Base-by-base conservation (phyloP, 2,329 filamentous ascomycete genomes). In the Sporothrix dimorphospora region DNA sequence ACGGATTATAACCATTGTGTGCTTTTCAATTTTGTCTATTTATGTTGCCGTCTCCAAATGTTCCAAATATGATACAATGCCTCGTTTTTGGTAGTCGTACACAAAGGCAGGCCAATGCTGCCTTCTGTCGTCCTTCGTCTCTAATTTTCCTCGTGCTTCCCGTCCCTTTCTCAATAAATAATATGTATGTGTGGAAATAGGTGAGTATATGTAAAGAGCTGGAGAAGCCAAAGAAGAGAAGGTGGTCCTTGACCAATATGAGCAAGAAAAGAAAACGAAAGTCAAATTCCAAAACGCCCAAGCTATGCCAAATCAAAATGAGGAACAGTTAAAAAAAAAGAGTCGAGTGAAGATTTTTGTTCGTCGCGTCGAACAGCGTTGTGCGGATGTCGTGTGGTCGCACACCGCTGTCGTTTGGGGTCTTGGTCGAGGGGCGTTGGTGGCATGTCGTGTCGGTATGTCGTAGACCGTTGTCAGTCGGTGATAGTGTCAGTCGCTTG, bases 281-380 rank as follows among this genome's bases (percentile, higher is more conserved):
- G 34, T 34, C 57, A 71, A 69, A 65, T 51, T 21, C 27, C 47
- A 65, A 79, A 85, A 86, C 84, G 84, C 84, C 84, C 77, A 49
- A 83, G 83, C 84, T 82, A 86, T 86, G 84, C 84, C 80, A 79
- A 69, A 70, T 51, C n/a, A 34, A 45, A 51, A 34, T 5, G 4
- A 8, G 3, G 40, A 57, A 66, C 16, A n/a, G 27, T 5, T 34
- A 59, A 21, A 67, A 55, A 49, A 65, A 45, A 59, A 69, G 80
- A 83, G 80, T 84, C 83, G 84, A 86, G 84, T 85, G 84, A 86
- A 85, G 84, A 86, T 85, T 82, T 82, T 57, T n/a, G 82, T 80
- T 81, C 79, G 78, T 80, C 30, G 49, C 69, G 69, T 47, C 19
- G 57, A 66, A 47, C 61, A n/a, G 38, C 38, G 42, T 16, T 16